Conservation (phyloP, 352 stramenopile species). For the Phytopythium helicoides region DNA sequence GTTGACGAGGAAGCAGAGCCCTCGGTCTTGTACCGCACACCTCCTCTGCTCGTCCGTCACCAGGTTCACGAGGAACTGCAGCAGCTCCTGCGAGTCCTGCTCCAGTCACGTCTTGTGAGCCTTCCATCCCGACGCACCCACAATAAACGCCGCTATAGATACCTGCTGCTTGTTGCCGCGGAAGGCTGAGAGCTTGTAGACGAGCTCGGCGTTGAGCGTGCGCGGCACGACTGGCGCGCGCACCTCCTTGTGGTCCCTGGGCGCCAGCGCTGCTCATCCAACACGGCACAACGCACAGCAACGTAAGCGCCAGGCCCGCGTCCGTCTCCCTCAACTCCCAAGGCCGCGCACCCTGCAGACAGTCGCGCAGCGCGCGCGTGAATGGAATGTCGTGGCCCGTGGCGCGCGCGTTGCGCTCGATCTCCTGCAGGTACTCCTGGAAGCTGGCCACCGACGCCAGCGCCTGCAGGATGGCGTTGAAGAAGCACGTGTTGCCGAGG, state of each 20-base stretch:
- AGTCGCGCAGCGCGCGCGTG: constrained; percentile 59
- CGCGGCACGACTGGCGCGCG: constrained; percentile 39
- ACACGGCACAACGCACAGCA: neutral
- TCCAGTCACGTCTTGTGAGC: no score
- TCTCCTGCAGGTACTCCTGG: constrained; percentile 61
- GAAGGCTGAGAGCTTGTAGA: constrained; percentile 50
- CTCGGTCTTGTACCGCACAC: constrained; percentile 47
- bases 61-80: constrained; percentile 85
- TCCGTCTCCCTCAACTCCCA: no score
- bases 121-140: no score
- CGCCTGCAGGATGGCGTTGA: constrained; percentile 88
- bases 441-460: constrained; percentile 72
- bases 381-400: constrained; percentile 42
- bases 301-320: no score
- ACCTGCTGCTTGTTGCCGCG: constrained; percentile 82
- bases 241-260: constrained; percentile 24
- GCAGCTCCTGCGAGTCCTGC: constrained; percentile 80
- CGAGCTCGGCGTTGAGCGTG: constrained; percentile 60
- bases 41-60: constrained; percentile 64
- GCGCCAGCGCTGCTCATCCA: constrained; percentile 19
- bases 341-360: constrained; percentile 64
- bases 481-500: constrained; percentile 90
- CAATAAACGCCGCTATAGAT: no score
- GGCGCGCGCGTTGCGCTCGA: constrained; percentile 45
- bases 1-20: constrained; percentile 44